These are phyloP conservation scores for Lasiodiplodia sp. DNA, from an alignment of 2,329 filamentous ascomycete genomes.

Conservation along the genomic window DNA sequence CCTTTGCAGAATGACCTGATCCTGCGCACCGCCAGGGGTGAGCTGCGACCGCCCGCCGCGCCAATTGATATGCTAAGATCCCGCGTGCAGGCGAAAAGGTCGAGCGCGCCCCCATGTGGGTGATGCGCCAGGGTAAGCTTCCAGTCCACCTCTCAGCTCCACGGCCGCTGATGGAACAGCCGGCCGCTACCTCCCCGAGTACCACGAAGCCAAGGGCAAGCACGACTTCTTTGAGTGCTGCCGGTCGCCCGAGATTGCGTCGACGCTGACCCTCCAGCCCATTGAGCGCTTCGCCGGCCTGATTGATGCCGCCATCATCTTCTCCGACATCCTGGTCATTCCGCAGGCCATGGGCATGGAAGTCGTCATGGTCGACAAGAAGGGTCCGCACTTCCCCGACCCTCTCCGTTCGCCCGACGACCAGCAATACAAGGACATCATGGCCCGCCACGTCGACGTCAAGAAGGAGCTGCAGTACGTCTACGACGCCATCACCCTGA, in stretches of 20 bases:
- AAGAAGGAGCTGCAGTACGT: conserved; percentile 88
- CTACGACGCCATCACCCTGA: conserved; percentile 92
- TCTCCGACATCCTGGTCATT: conserved; percentile 97
- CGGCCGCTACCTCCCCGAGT: conserved; percentile 95
- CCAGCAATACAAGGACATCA: conserved; percentile 79
- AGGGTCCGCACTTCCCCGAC: conserved; percentile 91
- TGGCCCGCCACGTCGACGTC: conserved; percentile 83
- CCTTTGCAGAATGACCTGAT: conserved; percentile 93
- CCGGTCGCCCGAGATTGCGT: conserved; percentile 89
- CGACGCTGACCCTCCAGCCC: conserved; percentile 91
- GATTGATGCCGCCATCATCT: conserved; percentile 97
- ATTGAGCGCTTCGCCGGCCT: conserved; percentile 90
- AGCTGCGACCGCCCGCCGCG: neutral
- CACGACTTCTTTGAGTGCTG: conserved; percentile 99
- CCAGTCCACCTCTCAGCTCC: neutral
- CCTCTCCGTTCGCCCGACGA: conserved; percentile 82
- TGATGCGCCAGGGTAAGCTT: conserved; percentile 92
- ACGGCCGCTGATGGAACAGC: conserved; percentile 60
- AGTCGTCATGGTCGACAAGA: conserved; percentile 98
- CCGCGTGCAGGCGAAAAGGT: conserved; percentile 76
- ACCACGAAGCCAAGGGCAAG: conserved; percentile 90
- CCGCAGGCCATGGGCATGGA: conserved; percentile 98
- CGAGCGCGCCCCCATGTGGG: conserved; percentile 95
- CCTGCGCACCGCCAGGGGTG: conserved; percentile 88
- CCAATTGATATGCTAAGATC: conserved; percentile 12